Base-by-base conservation (phyloP, 2,329 filamentous ascomycete genomes). In the Cercospora sojina region DNA sequence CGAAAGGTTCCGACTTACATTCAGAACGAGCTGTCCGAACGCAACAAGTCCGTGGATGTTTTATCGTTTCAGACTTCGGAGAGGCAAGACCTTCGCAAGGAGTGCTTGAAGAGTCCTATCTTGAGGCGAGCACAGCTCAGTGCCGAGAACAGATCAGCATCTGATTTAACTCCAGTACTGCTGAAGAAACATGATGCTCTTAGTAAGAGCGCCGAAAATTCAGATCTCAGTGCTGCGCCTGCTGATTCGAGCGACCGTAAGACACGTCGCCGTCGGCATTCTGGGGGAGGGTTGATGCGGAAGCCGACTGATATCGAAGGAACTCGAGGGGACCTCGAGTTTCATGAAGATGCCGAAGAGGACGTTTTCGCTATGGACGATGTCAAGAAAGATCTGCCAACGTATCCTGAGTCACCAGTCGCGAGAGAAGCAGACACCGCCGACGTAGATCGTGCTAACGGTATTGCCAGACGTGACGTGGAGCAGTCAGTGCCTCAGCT, bases 231-330 rank as follows among this genome's bases (percentile, higher is more conserved):
- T 35, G 41, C 57, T 29, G 55, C 38, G n/a, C 47, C 32, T 9
- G 27, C 18, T 10, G 47, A n/a, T n/a, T 53, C 38, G 47, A 62
- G 51, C 31, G 56, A 59, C 16, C 61, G 49, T 43, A 58, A 64
- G 53, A 29, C 47, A 31, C 79, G 79, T 62, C 79, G 85, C 76
- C 87, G 93, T 67, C 89, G 94, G 25, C 95, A 96, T 78, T 97
- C 93, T 5, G 93, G 93, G 58, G 92, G 92, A 70, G 93, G 92
- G 5, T 84, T 97, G 27, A 88, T 91, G 66, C 89, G 91, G 74
- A 90, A 91, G 25, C 78, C 80, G 8, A 82, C 86, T 64, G 91
- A 92, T 69, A 90, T 96, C 6, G 83, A 85, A 56, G 79, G 75
- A 25, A 84, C 86, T 9, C 84, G 90, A 61, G 90, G 92, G n/a